Percentiles rank a stretch among this genome's conserved stretches.
phyloP scores from a whole-genome alignment of 345 rosid species.

The Dimocarpus longan region DNA sequence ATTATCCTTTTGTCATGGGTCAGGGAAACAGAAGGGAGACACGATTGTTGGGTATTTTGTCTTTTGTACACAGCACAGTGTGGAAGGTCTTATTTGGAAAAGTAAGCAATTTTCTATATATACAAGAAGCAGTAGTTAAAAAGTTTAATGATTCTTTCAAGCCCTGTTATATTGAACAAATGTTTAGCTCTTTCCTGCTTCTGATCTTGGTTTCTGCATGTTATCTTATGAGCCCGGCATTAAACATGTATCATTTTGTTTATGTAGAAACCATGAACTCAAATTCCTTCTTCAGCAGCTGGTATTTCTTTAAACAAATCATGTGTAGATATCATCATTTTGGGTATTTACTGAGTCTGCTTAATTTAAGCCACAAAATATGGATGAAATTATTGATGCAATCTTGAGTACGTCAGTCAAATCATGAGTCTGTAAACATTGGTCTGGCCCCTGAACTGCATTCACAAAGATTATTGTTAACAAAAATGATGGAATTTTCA shows the following conservation, averaged over 20 bases:
- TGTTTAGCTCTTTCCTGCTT: background rate
- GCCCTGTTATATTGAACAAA: background rate
- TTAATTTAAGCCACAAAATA: background rate
- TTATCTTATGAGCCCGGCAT: background rate
- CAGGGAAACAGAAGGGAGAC: slow-evolving; percentile 99
- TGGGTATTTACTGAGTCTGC: background rate
- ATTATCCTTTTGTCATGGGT: slow-evolving; percentile 7
- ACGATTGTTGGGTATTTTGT: slow-evolving; percentile 81
- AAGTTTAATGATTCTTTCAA: slow-evolving; percentile 6
- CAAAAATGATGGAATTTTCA: background rate
- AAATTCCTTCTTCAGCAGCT: background rate
- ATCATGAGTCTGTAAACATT: background rate
- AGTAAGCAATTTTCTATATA: slow-evolving; percentile 36
- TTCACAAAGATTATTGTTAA: background rate
- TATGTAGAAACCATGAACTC: slow-evolving; percentile 4
- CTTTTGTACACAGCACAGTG: slow-evolving; percentile 94
- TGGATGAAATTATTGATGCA: background rate
- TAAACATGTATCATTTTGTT: background rate
- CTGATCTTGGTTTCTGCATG: background rate
- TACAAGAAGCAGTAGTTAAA: background rate
- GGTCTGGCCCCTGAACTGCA: background rate
- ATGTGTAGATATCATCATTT: background rate
- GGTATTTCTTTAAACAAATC: background rate
- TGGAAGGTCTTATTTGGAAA: slow-evolving; percentile 99
- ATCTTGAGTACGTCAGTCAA: background rate